phyloP scores from a whole-genome alignment of 805 yeast species.

The Starmerella potacharoeniae region DNA sequence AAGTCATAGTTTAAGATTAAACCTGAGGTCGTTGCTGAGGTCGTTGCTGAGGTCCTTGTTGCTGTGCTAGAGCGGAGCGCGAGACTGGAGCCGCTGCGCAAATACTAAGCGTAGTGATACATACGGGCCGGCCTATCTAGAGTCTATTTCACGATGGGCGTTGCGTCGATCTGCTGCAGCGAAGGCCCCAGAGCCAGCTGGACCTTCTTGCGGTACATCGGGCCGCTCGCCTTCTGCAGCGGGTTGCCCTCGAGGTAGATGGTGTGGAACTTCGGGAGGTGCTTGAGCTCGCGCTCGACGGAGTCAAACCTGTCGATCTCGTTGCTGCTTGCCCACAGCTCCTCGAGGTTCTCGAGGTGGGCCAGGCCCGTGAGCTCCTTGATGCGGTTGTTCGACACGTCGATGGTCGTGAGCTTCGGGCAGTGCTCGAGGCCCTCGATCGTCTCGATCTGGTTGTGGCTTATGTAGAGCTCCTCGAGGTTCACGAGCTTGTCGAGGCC shows the following conservation, averaged over 20 bases:
- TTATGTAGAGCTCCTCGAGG: constrained; percentile 75
- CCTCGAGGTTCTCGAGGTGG: constrained; percentile 65
- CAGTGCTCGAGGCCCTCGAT: constrained; percentile 72
- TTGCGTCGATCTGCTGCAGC: constrained; percentile 80
- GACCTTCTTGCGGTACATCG: constrained; percentile 76
- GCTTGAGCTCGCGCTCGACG: constrained; percentile 52
- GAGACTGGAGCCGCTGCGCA: too few species aligned
- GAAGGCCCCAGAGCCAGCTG: constrained; percentile 60
- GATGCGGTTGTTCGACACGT: constrained; percentile 67
- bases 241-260: constrained; percentile 95
- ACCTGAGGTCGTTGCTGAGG: too few species aligned
- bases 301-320: constrained; percentile 56
- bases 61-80: too few species aligned
- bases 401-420: constrained; percentile 56
- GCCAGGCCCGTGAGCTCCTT: constrained; percentile 48
- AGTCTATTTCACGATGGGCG: constrained; percentile 34
- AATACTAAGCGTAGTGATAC: too few species aligned
- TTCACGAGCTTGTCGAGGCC: constrained; percentile 62
- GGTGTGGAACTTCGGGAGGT: constrained; percentile 58
- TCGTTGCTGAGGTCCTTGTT: too few species aligned
- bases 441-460: constrained; percentile 67
- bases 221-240: constrained; percentile 56
- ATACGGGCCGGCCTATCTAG: too few species aligned
- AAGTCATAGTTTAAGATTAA: too few species aligned
- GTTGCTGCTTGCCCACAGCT: constrained; percentile 87